Conservation (phyloP, 1,284 basidiomycete genomes). For the Hymenochaete sp. region DNA sequence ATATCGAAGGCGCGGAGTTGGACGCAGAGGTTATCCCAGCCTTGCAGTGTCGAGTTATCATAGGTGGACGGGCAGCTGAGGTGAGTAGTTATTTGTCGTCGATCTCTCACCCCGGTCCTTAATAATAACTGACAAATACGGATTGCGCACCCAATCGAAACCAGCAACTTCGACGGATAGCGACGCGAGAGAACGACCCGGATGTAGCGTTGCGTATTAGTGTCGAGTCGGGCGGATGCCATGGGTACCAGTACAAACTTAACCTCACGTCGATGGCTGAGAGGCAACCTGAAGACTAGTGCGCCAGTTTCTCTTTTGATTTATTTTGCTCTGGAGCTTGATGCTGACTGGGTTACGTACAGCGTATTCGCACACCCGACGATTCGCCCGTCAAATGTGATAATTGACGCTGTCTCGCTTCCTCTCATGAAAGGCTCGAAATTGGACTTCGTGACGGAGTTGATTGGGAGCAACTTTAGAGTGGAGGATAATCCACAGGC, state of each 20-base stretch:
- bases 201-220: conserved; percentile 63
- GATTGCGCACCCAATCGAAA: background rate
- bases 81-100: conserved; percentile 30
- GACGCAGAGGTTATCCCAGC: conserved; percentile 42
- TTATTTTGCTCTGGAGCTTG: conserved; percentile 1
- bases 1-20: conserved; percentile 46
- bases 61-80: conserved; percentile 67
- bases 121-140: background rate
- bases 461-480: conserved; percentile 83
- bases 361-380: conserved; percentile 63
- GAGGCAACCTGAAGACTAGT: conserved; percentile 73
- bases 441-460: conserved; percentile 83
- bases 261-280: conserved; percentile 48
- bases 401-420: conserved; percentile 78
- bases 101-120: background rate
- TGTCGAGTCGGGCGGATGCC: conserved; percentile 86
- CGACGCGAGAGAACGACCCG: conserved; percentile 47
- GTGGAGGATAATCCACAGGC: conserved; percentile 78
- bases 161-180: conserved; percentile 62
- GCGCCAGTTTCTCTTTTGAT: conserved; percentile 25
- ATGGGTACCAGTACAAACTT: conserved; percentile 91
- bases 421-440: conserved; percentile 74
- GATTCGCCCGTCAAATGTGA: conserved; percentile 59
- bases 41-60: conserved; percentile 39
- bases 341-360: background rate